These are phyloP conservation scores for Aphanoascus verrucosus DNA, from an alignment of 2,329 filamentous ascomycete genomes.

Conservation along the genomic window DNA sequence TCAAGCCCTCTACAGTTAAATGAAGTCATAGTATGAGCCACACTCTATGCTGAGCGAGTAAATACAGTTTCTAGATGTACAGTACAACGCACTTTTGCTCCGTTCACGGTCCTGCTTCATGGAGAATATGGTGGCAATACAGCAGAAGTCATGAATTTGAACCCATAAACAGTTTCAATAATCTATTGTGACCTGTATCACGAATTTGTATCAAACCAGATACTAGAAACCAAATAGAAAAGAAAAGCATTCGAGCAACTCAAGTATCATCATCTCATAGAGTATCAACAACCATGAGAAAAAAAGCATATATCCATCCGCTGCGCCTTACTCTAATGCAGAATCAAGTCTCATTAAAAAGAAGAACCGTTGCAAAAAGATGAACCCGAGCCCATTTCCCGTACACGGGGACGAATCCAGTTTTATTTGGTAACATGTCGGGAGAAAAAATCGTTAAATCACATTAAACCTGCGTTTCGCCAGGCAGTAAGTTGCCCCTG, in stretches of 20 bases:
- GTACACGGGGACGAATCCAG: slow-evolving; percentile 2
- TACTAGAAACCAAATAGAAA: slow-evolving; percentile 4
- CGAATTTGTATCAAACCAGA: not conserved
- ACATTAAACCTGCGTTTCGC: slow-evolving; percentile 33
- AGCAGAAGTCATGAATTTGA: not conserved
- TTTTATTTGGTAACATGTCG: slow-evolving; percentile 4
- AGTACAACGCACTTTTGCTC: too few relatives aligned
- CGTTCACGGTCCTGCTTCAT: not conserved
- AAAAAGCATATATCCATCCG: slow-evolving; percentile 10
- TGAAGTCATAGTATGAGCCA: too few relatives aligned
- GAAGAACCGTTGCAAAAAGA: slow-evolving; percentile 1
- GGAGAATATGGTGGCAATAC: not conserved
- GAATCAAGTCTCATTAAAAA: slow-evolving; percentile 7
- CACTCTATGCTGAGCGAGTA: too few relatives aligned
- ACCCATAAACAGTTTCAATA: slow-evolving; percentile 7
- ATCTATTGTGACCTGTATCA: not conserved
- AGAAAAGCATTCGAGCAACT: not conserved
- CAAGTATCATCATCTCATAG: slow-evolving; percentile 8
- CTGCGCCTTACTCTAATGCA: slow-evolving; percentile 16
- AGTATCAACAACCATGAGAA: slow-evolving; percentile 3
- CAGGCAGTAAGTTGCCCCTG: slow-evolving; percentile 55
- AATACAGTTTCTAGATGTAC: too few relatives aligned
- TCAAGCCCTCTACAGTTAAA: too few relatives aligned
- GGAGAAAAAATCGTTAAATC: slow-evolving; percentile 6
- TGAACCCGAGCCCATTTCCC: slow-evolving; percentile 3